Conservation (phyloP, 2,329 filamentous ascomycete genomes). For the Epichloe brachyelytri region DNA sequence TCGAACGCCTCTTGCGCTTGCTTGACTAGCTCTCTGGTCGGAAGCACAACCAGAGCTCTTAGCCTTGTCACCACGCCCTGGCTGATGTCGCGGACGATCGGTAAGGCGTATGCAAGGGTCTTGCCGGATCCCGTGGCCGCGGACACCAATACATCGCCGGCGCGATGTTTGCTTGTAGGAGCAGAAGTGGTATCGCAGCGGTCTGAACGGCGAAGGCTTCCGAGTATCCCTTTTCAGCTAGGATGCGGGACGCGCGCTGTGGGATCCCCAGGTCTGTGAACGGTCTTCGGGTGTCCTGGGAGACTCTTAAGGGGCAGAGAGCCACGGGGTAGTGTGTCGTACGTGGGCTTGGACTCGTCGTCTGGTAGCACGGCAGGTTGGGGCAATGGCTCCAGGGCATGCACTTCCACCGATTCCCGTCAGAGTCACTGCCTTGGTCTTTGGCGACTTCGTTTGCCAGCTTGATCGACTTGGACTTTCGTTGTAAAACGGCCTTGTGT, state of each 20-base stretch:
- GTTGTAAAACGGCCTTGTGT: slow-evolving; percentile 40
- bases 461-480: slow-evolving; percentile 41
- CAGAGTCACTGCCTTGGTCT: slow-evolving; percentile 15
- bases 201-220: slow-evolving; percentile 33
- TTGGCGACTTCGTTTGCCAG: slow-evolving; percentile 29
- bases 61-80: slow-evolving; percentile 51
- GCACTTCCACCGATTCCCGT: slow-evolving; percentile 32
- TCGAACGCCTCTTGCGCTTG: slow-evolving; percentile 74
- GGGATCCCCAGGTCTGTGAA: slow-evolving; percentile 55
- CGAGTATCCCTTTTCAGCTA: slow-evolving; percentile 45
- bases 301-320: slow-evolving; percentile 58
- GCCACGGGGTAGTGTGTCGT: slow-evolving; percentile 73
- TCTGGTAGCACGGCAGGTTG: slow-evolving; percentile 56
- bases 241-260: slow-evolving; percentile 42
- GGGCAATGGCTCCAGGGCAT: slow-evolving; percentile 69
- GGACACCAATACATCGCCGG: slow-evolving; percentile 76
- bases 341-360: slow-evolving; percentile 47
- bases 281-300: slow-evolving; percentile 41
- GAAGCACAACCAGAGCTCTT: slow-evolving; percentile 72
- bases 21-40: slow-evolving; percentile 78
- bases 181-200: slow-evolving; percentile 59
- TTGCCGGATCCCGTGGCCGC: slow-evolving; percentile 94
- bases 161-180: slow-evolving; percentile 46
- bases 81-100: slow-evolving; percentile 67
- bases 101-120: slow-evolving; percentile 80